Percentiles rank a stretch among this genome's conserved stretches.
Evolutionary conservation across 208 protist genomes (phyloP).

Genomic region (Lotmaria passim): DNA sequence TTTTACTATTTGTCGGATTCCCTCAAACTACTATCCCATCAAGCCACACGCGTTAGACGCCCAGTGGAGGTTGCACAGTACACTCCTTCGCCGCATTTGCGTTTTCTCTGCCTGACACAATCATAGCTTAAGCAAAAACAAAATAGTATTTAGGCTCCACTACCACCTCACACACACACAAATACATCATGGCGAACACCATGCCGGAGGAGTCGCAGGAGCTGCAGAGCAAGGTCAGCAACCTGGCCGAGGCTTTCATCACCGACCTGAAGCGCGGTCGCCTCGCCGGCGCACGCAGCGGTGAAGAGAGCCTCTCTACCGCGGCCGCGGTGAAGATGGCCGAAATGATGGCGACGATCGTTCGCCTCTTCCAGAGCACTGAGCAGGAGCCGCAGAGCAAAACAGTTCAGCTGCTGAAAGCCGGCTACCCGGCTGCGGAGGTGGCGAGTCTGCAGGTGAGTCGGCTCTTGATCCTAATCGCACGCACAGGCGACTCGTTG

Average conservation of each 20-base stretch:
- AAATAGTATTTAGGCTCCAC: conserved; percentile 7
- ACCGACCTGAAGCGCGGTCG: conserved; percentile 62
- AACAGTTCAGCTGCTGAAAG: conserved; percentile 46
- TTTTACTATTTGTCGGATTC: no score
- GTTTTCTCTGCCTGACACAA: no score
- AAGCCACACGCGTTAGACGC: no score
- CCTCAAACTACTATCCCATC: no score
- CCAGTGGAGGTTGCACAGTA: no score
- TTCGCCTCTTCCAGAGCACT: conserved; percentile 55
- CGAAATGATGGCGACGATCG: conserved; percentile 60
- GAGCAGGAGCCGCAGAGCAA: conserved; percentile 43
- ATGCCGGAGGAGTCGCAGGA: conserved; percentile 39
- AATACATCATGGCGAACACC: conserved; percentile 9
- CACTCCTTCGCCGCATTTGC: no score
- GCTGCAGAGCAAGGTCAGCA: conserved; percentile 48
- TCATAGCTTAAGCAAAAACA: conserved; percentile 6
- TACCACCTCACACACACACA: no score
- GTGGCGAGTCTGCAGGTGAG: conserved; percentile 63
- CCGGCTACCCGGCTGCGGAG: conserved; percentile 48
- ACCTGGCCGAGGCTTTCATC: conserved; percentile 67
- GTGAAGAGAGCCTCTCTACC: conserved; percentile 62
- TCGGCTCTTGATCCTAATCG: conserved; percentile 61
- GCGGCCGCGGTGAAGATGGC: conserved; percentile 59
- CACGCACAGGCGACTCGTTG: conserved; percentile 54
- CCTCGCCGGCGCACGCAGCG: conserved; percentile 27